Evolutionary conservation across 208 protist genomes (phyloP).

Genomic region (Trypanosomatidae sp.): DNA sequence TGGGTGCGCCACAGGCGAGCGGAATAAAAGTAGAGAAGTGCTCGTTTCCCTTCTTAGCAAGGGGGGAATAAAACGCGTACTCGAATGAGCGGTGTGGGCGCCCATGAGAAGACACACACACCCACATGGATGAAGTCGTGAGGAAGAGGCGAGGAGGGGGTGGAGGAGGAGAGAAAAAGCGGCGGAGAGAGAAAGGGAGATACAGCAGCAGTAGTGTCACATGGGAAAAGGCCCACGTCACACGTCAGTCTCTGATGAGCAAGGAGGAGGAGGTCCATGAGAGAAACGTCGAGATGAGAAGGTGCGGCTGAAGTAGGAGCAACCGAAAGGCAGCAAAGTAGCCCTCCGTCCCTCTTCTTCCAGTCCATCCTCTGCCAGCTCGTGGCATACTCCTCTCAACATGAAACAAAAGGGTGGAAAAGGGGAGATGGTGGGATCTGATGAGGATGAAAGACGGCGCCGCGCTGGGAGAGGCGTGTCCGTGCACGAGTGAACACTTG

Average conservation of each 20-base stretch:
- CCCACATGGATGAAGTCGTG: background rate
- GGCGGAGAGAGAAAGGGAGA: background rate
- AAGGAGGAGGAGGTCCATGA: background rate
- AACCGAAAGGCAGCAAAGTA: background rate
- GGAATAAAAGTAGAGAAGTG: conserved; percentile 9
- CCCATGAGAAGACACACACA: background rate
- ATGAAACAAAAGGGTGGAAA: background rate
- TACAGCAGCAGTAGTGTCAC: background rate
- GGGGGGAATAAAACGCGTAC: background rate
- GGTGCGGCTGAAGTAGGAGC: background rate
- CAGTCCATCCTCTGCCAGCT: background rate
- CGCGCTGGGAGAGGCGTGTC: background rate
- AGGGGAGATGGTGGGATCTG: background rate
- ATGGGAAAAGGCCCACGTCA: background rate
- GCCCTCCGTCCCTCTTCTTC: background rate
- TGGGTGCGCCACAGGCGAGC: conserved; percentile 4
- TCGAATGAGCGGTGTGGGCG: background rate
- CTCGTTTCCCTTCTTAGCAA: background rate
- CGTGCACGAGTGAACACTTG: background rate
- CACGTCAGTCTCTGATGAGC: background rate
- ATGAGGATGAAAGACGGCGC: background rate
- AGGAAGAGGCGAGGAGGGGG: background rate
- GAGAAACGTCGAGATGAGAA: background rate
- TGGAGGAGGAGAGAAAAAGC: background rate
- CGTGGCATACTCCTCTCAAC: background rate